Percentiles rank a stretch among this genome's conserved stretches.
Evolutionary conservation across 2,329 filamentous ascomycete genomes (phyloP).

Genomic region (Trichoderma atroviride): DNA sequence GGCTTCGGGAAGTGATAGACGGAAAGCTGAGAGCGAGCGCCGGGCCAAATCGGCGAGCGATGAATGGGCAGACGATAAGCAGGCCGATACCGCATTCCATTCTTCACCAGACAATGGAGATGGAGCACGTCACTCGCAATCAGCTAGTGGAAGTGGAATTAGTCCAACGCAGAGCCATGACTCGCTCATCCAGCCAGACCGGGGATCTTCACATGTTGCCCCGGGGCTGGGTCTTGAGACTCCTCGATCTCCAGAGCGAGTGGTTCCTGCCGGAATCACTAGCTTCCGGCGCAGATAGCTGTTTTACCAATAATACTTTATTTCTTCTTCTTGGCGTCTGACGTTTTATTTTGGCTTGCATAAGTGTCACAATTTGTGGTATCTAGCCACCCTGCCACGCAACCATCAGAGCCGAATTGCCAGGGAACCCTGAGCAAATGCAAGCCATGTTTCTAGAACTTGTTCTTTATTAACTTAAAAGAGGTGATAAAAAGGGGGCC

Average conservation of each 20-base stretch:
- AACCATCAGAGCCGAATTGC: not conserved
- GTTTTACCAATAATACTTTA: not conserved
- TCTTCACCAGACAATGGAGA: not conserved
- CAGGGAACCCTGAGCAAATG: not conserved
- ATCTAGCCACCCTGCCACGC: not conserved
- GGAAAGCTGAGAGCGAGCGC: not conserved
- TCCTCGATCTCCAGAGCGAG: conserved; percentile 13
- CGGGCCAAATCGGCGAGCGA: conserved; percentile 5
- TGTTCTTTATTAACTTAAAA: not conserved
- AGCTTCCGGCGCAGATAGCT: conserved; percentile 16
- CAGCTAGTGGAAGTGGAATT: conserved; percentile 10
- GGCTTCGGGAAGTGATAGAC: not conserved
- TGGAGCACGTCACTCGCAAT: conserved; percentile 5
- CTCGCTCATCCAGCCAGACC: conserved; percentile 17
- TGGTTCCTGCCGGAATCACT: conserved; percentile 13
- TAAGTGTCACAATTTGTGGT: not conserved
- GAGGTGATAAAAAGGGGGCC: not conserved
- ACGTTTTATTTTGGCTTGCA: not conserved
- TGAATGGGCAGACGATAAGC: not conserved
- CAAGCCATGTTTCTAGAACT: not conserved
- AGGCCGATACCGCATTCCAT: conserved; percentile 18
- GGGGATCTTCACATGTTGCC: conserved; percentile 11
- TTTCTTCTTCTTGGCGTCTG: conserved; percentile 1
- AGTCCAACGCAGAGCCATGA: conserved; percentile 18
- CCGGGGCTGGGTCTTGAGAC: conserved; percentile 1